Percentiles rank a stretch among this genome's conserved stretches.
Conservation (phyloP, 164 flowering plant genomes). For the Macadamia tetraphylla region DNA sequence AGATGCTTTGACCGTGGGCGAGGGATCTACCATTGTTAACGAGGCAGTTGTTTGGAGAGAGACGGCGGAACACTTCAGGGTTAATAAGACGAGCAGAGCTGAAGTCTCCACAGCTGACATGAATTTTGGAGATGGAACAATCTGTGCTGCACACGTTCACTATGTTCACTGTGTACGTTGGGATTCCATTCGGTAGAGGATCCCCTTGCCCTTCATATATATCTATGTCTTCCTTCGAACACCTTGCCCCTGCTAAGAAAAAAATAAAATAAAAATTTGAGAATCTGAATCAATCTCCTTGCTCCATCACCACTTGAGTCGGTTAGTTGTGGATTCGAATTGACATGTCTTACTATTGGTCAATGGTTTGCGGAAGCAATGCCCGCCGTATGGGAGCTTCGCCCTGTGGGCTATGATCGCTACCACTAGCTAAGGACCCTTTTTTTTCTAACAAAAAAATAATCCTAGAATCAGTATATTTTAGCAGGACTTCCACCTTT, state of each 20-base stretch:
- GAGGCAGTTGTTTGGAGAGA: conserved; percentile 40
- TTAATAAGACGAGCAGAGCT: conserved; percentile 48
- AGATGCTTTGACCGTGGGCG: conserved; percentile 31
- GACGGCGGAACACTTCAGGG: conserved; percentile 41
- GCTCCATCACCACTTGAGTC: no score
- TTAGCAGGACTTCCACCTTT: no score
- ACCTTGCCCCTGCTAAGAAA: conserved; percentile 22
- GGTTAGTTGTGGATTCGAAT: no score
- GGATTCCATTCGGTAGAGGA: conserved; percentile 66
- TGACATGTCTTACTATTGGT: no score
- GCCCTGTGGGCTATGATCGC: no score
- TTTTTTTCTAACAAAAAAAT: no score
- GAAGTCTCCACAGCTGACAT: conserved; percentile 58
- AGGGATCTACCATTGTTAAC: conserved; percentile 49
- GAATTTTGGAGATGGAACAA: conserved; percentile 43
- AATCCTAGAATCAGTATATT: no score
- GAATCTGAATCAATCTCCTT: no score
- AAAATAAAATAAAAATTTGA: no score
- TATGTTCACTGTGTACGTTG: conserved; percentile 49
- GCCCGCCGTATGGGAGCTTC: no score
- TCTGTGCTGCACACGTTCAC: conserved; percentile 35
- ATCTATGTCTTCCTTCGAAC: conserved; percentile 43
- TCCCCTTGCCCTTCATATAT: conserved; percentile 46
- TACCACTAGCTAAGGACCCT: no score
- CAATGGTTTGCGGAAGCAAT: no score